Conservation (phyloP, 2,329 filamentous ascomycete species). For the Alternaria sp. region DNA sequence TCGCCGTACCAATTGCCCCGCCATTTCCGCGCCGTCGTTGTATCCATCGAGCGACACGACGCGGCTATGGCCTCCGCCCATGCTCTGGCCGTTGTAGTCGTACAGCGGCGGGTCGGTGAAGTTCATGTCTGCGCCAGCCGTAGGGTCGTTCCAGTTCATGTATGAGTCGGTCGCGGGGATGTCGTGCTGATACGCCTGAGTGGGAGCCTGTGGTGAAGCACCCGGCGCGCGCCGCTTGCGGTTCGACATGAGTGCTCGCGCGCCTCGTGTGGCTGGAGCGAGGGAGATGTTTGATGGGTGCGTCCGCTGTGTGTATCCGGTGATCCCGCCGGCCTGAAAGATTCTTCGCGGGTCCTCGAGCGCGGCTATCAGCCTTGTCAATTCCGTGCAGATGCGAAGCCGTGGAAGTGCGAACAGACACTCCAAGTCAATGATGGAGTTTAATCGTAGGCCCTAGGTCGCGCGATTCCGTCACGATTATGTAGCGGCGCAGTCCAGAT, state of each 20-base stretch:
- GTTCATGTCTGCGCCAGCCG: constrained; percentile 31
- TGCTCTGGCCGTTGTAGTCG: constrained; percentile 36
- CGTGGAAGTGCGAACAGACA: neutral
- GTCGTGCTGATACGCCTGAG: constrained; percentile 56
- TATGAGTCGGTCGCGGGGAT: constrained; percentile 49
- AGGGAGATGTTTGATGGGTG: neutral
- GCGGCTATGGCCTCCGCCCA: constrained; percentile 32
- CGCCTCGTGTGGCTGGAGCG: neutral
- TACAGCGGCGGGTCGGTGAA: constrained; percentile 48
- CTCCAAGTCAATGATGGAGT: neutral
- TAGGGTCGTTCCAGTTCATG: constrained; percentile 45
- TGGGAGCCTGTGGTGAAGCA: constrained; percentile 68
- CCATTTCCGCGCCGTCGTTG: constrained; percentile 31
- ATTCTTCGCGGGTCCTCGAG: constrained; percentile 6
- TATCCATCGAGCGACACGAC: constrained; percentile 44
- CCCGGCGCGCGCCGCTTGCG: constrained; percentile 79
- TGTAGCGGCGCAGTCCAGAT: constrained; percentile 18
- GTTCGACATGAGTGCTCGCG: constrained; percentile 35
- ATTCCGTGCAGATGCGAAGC: constrained; percentile 1
- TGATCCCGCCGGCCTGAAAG: neutral
- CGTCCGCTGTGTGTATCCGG: constrained; percentile 11
- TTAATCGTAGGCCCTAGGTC: neutral
- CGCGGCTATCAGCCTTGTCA: constrained; percentile 7
- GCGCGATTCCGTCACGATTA: constrained; percentile 11
- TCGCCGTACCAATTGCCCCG: constrained; percentile 55